These are phyloP conservation scores for Daldinia sp. DNA, from an alignment of 2,329 filamentous ascomycete genomes.

Conservation along the genomic window DNA sequence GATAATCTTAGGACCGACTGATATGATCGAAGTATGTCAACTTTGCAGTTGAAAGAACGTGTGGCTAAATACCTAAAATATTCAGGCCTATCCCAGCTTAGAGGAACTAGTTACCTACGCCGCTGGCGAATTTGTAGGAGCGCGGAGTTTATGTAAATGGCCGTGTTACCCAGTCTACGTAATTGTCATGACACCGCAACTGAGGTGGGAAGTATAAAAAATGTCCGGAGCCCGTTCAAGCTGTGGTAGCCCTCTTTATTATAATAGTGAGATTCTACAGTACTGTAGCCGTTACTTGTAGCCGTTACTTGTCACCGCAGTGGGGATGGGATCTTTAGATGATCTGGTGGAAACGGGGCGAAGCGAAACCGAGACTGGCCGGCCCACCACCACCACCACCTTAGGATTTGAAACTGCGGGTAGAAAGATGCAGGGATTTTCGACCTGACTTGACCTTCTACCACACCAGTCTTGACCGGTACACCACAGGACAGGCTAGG, in stretches of 20 bases:
- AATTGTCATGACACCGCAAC: conserved; percentile 16
- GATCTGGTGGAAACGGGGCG: conserved; percentile 16
- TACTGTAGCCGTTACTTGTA: neutral
- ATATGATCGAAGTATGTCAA: conserved; percentile 11
- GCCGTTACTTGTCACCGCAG: conserved; percentile 12
- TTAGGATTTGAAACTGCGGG: neutral
- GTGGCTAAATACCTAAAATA: neutral
- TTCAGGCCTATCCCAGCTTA: neutral
- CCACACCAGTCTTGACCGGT: too few species aligned
- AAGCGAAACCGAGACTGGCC: conserved; percentile 30
- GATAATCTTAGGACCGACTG: neutral
- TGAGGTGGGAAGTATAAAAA: conserved; percentile 4
- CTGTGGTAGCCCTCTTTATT: neutral
- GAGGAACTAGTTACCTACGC: neutral
- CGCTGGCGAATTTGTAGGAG: neutral
- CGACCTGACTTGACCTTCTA: neutral
- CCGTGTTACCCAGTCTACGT: neutral
- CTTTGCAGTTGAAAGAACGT: conserved; percentile 3
- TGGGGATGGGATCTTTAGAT: conserved; percentile 6
- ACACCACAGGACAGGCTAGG: too few species aligned
- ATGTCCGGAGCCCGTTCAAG: conserved; percentile 4
- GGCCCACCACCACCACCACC: conserved; percentile 22
- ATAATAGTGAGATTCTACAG: neutral
- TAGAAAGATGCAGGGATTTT: neutral
- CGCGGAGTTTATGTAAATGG: conserved; percentile 21